Evolutionary conservation across 441 rosid species (phyloP).

Genomic region (Manihot esculenta): DNA sequence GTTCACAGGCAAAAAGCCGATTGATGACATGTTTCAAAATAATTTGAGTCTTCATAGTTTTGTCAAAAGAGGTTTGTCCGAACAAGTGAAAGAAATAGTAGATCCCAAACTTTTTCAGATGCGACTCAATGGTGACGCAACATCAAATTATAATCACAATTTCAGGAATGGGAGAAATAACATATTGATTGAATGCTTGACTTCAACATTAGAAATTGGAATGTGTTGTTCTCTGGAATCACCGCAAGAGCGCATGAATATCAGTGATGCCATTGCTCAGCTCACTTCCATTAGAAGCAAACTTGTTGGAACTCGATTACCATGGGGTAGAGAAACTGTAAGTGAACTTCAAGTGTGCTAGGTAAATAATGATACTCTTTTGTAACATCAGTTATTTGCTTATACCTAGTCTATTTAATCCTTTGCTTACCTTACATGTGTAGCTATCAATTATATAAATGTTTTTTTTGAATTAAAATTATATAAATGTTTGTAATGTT

Average conservation of each 20-base stretch:
- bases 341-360: not conserved
- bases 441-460: no score
- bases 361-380: no score
- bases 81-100: not conserved
- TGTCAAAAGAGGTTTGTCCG: slow-evolving; percentile 2
- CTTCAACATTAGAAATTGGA: not conserved
- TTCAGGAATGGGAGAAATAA: not conserved
- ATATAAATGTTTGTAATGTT: no score
- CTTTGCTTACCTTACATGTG: no score
- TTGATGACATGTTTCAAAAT: slow-evolving; percentile 8
- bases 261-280: not conserved
- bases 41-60: slow-evolving; percentile 6
- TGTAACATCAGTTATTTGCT: no score
- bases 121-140: not conserved
- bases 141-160: not conserved
- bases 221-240: not conserved
- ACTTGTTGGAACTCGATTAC: not conserved
- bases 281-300: slow-evolving; percentile 1
- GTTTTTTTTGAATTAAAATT: no score
- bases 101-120: not conserved
- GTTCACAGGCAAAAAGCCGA: slow-evolving; percentile 11
- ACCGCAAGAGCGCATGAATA: slow-evolving; percentile 2
- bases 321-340: not conserved
- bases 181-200: not conserved
- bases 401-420: no score